Base-by-base conservation (phyloP, 108 stramenopile species). In the Skeletonema tropicum region DNA sequence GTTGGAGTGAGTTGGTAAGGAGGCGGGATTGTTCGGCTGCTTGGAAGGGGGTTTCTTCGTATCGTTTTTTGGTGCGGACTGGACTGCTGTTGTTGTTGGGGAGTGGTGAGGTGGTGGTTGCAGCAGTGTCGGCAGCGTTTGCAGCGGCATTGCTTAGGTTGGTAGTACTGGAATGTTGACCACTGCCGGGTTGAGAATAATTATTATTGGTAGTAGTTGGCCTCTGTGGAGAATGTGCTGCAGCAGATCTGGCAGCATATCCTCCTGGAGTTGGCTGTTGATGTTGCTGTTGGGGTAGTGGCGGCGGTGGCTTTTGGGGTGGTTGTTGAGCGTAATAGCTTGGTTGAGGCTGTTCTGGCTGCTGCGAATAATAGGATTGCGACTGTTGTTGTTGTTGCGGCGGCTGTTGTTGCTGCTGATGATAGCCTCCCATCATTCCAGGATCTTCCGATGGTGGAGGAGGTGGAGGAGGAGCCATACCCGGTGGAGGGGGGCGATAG, bases 1-100 rank as follows among this genome's bases (percentile, higher is more conserved):
- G 87, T 35, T 88, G 86, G 1, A 84, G 84, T 38, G 92, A 85
- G 30, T 80, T 10, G 11, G 57, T 15, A n/a, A 85, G 66, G 21
- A 85, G 77, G 5, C 71, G 73, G 55, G 81, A 36, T 42, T 85
- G 80, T 64, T 78, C 82, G 49, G 69, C 69, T 19, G 39, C 57
- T 9, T 65, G 68, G 42, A 35, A 30, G 35, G 75, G 64, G 6
- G 73, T 33, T 45, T 21, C 31, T 19, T 31, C 58, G 17, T 31
- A 60, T 19, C 19, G 57, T 15, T 59, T 29, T 29, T 57, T 57
- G 17, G 2, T 49, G 1, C 14, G 7, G 0, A n/a, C 9, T 5
- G n/a, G n/a, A 19, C 14, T 14, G 41, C 7, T 3, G 7, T 14
- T 13, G 17, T 57, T 19, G 26, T 15, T 17, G 8, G 59, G 57